These are phyloP conservation scores for Gossypium trilobum DNA, from an alignment of 441 rosid species.

Conservation along the genomic window DNA sequence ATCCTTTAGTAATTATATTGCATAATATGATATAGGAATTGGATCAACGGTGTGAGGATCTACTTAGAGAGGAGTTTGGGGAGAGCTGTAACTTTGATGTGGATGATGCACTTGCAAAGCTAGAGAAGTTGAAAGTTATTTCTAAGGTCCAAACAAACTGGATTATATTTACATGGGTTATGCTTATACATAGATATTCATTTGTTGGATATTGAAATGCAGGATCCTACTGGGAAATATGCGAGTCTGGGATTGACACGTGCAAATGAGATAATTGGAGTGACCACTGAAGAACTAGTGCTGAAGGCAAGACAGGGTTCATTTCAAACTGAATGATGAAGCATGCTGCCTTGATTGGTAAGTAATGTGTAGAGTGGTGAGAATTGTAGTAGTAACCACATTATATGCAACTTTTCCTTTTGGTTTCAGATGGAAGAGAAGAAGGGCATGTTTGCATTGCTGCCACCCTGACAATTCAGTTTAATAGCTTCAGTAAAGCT, in stretches of 20 bases:
- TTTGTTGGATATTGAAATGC: not conserved
- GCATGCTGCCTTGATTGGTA: not conserved
- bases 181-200: not conserved
- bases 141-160: conserved; percentile 33
- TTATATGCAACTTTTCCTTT: not conserved
- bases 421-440: not conserved
- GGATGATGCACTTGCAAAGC: conserved; percentile 83
- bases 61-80: conserved; percentile 66
- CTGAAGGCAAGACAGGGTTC: conserved; percentile 59
- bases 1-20: not conserved
- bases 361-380: not conserved
- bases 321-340: conserved; percentile 12
- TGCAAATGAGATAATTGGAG: conserved; percentile 88
- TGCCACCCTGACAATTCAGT: not conserved
- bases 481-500: not conserved
- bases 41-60: conserved; percentile 73
- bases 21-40: conserved; percentile 43
- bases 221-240: conserved; percentile 75
- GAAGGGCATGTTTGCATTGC: not conserved
- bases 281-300: conserved; percentile 86
- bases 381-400: too few relatives aligned
- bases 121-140: conserved; percentile 76
- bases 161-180: not conserved
- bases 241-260: conserved; percentile 64
- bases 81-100: conserved; percentile 86